phyloP scores from a whole-genome alignment of 352 stramenopile genomes.

The Globisporangium iwayamae region DNA sequence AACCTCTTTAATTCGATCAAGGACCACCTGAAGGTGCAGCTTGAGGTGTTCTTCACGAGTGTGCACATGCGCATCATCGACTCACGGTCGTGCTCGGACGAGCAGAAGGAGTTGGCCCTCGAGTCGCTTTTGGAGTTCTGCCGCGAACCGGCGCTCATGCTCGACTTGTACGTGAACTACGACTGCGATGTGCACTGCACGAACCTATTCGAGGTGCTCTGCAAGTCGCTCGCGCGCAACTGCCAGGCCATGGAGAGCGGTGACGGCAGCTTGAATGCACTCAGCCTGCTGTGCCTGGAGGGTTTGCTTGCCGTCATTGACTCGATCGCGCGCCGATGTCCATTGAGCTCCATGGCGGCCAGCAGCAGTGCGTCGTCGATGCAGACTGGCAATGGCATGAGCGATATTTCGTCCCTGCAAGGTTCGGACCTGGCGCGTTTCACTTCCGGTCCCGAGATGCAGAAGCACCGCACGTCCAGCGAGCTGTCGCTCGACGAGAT shows the following conservation, averaged over 20 bases:
- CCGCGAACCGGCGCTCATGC: constrained; percentile 95
- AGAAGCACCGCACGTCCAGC: constrained; percentile 17
- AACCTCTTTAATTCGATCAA: constrained; percentile 99
- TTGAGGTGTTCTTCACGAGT: constrained; percentile 98
- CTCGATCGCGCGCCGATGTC: constrained; percentile 87
- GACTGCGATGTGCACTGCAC: constrained; percentile 98
- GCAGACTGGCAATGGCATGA: constrained; percentile 19
- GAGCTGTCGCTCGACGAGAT: constrained; percentile 74
- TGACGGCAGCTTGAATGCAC: constrained; percentile 58
- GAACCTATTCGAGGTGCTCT: constrained; percentile 98
- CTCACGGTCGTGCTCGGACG: constrained; percentile 72
- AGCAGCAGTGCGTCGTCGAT: neutral
- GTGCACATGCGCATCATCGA: constrained; percentile 95
- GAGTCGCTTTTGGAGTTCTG: constrained; percentile 98
- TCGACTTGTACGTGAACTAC: constrained; percentile 99
- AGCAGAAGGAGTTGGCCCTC: constrained; percentile 84
- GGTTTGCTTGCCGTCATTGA: constrained; percentile 94
- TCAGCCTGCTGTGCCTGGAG: constrained; percentile 73
- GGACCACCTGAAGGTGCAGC: constrained; percentile 97
- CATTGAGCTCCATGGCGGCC: constrained; percentile 33
- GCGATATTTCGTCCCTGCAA: constrained; percentile 43
- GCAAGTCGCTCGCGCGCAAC: constrained; percentile 89
- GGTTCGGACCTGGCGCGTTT: constrained; percentile 70
- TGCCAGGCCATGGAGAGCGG: constrained; percentile 68
- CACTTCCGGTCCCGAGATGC: constrained; percentile 28